A percentile compares a stretch with the other conserved stretches of the same genome.
Evolutionary conservation across 345 rosid species (phyloP).

Genomic region (Eucalyptus coolabah): DNA sequence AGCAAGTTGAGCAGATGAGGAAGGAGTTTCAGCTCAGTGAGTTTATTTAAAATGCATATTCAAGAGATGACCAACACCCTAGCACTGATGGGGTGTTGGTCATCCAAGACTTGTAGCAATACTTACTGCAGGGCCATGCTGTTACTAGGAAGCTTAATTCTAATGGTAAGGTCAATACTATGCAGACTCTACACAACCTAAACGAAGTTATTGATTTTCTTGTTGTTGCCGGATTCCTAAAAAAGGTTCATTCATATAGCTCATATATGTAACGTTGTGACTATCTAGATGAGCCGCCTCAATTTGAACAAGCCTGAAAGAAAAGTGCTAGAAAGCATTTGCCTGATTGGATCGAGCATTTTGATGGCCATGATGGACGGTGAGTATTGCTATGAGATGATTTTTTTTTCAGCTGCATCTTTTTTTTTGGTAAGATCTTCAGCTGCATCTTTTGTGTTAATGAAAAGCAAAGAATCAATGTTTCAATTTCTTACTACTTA

Average conservation of each 20-base stretch:
- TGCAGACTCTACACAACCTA: too few species aligned
- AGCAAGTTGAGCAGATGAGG: conserved; percentile 79
- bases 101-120: too few species aligned
- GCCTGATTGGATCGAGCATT: conserved; percentile 53
- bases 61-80: conserved; percentile 33
- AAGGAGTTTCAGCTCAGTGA: conserved; percentile 64
- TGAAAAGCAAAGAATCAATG: background rate
- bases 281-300: conserved; percentile 44
- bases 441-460: background rate
- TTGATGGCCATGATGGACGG: conserved; percentile 1
- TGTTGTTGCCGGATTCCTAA: background rate
- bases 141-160: too few species aligned
- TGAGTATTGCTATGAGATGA: background rate
- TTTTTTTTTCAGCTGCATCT: background rate
- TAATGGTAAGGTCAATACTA: too few species aligned
- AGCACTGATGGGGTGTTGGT: too few species aligned
- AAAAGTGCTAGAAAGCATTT: conserved; percentile 44
- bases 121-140: too few species aligned
- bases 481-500: background rate
- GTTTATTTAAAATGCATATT: conserved; percentile 76
- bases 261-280: background rate
- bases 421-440: too few species aligned
- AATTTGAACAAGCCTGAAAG: conserved; percentile 67
- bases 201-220: too few species aligned
- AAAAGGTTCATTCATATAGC: background rate